phyloP scores from a whole-genome alignment of 805 yeast genomes.

The baker's yeast (Saccharomyces cerevisiae) region DNA sequence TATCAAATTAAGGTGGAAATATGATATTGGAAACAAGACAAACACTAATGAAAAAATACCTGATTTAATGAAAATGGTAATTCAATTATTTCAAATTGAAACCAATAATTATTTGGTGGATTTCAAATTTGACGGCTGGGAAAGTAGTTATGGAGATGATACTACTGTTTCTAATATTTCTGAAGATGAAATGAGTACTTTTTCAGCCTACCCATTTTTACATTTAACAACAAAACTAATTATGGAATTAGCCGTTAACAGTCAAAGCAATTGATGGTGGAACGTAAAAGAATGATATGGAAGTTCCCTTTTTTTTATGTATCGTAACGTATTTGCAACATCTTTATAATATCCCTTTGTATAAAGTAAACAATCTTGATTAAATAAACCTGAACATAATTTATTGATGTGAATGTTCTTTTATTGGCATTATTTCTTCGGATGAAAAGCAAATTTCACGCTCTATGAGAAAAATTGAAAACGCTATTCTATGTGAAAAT shows the following conservation, averaged over 20 bases:
- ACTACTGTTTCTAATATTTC: conserved; percentile 22
- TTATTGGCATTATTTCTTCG: neutral
- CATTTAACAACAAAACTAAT: conserved; percentile 87
- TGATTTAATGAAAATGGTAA: conserved; percentile 92
- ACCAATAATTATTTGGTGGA: conserved; percentile 94
- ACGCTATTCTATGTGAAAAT: neutral
- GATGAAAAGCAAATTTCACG: neutral
- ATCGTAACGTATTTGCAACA: neutral
- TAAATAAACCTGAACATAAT: neutral
- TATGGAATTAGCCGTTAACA: conserved; percentile 94
- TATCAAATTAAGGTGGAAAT: conserved; percentile 88
- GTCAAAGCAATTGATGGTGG: conserved; percentile 41
- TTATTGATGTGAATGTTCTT: neutral
- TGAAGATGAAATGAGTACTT: conserved; percentile 76
- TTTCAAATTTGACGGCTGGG: conserved; percentile 98
- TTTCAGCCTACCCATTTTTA: conserved; percentile 89
- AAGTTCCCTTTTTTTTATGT: neutral
- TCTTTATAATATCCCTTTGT: neutral
- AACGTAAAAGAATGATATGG: neutral
- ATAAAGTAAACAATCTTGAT: neutral
- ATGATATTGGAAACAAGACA: conserved; percentile 34
- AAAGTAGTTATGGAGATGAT: conserved; percentile 37
- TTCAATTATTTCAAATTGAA: conserved; percentile 89
- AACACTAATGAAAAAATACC: conserved; percentile 37
- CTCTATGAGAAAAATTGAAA: neutral